Base-by-base conservation (phyloP, 257 asterid genomes). In the Salvia splendens region DNA sequence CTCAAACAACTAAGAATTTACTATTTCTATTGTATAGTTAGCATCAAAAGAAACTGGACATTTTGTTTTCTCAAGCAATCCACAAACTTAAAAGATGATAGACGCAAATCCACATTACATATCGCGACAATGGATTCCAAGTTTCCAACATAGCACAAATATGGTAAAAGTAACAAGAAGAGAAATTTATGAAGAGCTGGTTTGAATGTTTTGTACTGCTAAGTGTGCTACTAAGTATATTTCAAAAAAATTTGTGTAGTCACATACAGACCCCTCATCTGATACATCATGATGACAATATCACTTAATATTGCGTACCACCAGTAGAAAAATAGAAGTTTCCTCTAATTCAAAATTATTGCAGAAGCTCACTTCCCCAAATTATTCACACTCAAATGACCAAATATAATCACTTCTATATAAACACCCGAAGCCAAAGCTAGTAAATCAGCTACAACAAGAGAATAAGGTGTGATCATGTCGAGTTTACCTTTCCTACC, bases 401-500 rank as follows among this genome's bases (percentile, higher is more conserved):
- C 56, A 63, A 38, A 6, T 20, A 32, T 9, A 11, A 60, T 42
- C 50, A 57, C 55, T 57, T 48, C 30, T 48, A 15, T 41, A 51
- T 17, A 14, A 1, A 52, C n/a, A 52, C 58, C 16, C 55, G 5
- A 51, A 17, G 6, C 57, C 57, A 51, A 28, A 3, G 17, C 57
- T 28, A 51, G 20, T 51, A 28, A 51, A 51, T 17, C 57, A 51
- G 20, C 33, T 50, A 15, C 12, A 51, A 51, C 35, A 69, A 38
- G 58, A 75, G 45, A 54, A 12, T 77, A 66, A 16, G 70, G 53
- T 36, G 45, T 35, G 48, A 59, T 59, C 48, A 55, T 47, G 16
- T 47, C 38, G 42, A 82, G 59, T 77, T 73, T 69, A 78, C 86
- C 83, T 55, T 73, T 75, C 41, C 67, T 40, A 70, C 72, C 78